A percentile compares a stretch with the other conserved stretches of the same genome.
Conservation (phyloP, 2,329 filamentous ascomycete species). For the Mycosphaerelloides madeirae region DNA sequence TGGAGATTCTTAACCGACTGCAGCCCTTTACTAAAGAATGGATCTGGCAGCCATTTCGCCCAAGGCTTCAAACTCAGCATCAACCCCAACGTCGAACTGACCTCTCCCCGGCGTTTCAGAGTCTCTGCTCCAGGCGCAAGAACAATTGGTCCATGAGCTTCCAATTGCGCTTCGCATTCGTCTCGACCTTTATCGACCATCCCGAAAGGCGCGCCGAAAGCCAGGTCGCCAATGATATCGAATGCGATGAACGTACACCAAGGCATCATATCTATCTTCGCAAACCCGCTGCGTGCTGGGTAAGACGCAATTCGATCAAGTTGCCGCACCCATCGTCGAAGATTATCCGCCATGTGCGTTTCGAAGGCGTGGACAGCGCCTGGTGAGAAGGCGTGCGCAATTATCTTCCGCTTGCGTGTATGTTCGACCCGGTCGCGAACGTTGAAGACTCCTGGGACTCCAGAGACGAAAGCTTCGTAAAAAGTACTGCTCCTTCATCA, state of each 20-base stretch:
- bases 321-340: constrained; percentile 19
- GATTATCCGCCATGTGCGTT: constrained; percentile 29
- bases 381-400: constrained; percentile 34
- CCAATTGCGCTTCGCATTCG: constrained; percentile 20
- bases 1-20: constrained; percentile 20
- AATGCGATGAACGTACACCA: too few species aligned
- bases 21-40: constrained; percentile 24
- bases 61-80: constrained; percentile 17
- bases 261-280: constrained; percentile 22
- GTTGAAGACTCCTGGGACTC: constrained; percentile 34
- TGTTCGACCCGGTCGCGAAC: constrained; percentile 32
- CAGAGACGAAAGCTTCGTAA: constrained; percentile 34
- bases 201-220: constrained; percentile 22
- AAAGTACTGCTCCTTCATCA: constrained; percentile 18
- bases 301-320: constrained; percentile 17
- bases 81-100: constrained; percentile 20
- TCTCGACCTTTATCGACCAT: constrained; percentile 24
- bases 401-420: constrained; percentile 34
- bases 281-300: constrained; percentile 11
- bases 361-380: constrained; percentile 32
- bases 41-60: constrained; percentile 23
- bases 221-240: background rate
- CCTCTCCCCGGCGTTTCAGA: constrained; percentile 21
- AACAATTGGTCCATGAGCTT: constrained; percentile 15
- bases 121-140: constrained; percentile 20